These are phyloP conservation scores for Pelargonium nanum DNA, from an alignment of 345 rosid species.

Conservation along the genomic window DNA sequence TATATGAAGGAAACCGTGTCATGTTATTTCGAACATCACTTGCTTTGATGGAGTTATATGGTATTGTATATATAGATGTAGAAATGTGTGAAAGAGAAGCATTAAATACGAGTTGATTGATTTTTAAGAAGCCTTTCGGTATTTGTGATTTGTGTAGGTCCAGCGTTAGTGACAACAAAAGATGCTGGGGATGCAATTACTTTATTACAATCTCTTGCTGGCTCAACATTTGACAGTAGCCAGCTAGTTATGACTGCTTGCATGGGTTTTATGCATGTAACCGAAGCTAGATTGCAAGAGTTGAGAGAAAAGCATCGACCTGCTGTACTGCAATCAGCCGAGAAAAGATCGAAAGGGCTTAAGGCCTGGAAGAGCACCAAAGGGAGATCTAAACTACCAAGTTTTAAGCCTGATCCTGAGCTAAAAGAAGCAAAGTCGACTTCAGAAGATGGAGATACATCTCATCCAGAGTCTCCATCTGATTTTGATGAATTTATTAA, in stretches of 20 bases:
- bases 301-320: slow-evolving; percentile 75
- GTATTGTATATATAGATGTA: slow-evolving; percentile 25
- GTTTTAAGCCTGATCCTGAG: slow-evolving; percentile 64
- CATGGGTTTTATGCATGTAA: slow-evolving; percentile 70
- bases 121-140: too few species aligned
- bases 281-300: slow-evolving; percentile 60
- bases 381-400: slow-evolving; percentile 74
- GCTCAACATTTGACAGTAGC: slow-evolving; percentile 96
- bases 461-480: slow-evolving; percentile 24
- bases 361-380: slow-evolving; percentile 70
- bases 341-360: slow-evolving; percentile 55
- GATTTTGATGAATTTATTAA: slow-evolving; percentile 32
- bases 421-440: slow-evolving; percentile 30
- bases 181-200: slow-evolving; percentile 95
- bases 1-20: slow-evolving; percentile 92
- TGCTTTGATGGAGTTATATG: slow-evolving; percentile 85
- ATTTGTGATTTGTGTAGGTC: slow-evolving; percentile 35
- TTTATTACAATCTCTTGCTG: slow-evolving; percentile 69
- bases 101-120: not conserved
- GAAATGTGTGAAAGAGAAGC: not conserved
- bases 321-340: slow-evolving; percentile 40
- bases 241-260: slow-evolving; percentile 88
- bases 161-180: slow-evolving; percentile 68
- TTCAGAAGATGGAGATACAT: slow-evolving; percentile 24
- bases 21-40: slow-evolving; percentile 91